Base-by-base conservation (phyloP, 306 rosid species). In the Dalbergia cochinchinensis region DNA sequence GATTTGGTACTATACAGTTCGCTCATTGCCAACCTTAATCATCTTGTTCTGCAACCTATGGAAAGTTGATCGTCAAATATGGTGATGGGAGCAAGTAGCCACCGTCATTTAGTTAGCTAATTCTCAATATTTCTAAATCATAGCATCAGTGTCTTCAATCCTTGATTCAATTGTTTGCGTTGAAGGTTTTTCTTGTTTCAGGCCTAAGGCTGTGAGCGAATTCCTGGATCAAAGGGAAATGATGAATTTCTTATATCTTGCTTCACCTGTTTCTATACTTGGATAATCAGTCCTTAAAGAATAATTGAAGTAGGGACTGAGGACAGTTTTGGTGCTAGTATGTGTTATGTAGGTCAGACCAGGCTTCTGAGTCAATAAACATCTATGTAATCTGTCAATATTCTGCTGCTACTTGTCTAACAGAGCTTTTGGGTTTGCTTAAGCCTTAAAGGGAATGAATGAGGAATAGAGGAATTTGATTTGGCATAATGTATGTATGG, bases 281-380 rank as follows among this genome's bases (percentile, higher is more conserved):
- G 15, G 77, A 57, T 73, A 67, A 39, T 8, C 69, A 59, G 9
- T 73, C 59, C 26, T 73, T 59, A 10, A 3, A 7, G 67, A 73
- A 35, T 31, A 33, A 33, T 33, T 63, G 41, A 53, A 53, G 19
- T 62, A 5, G n/a, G 44, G 44, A 11, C 8, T 10, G 50, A 31
- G 6, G 67, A 11, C 1, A 10, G 31, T 35, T 39, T 65, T 65
- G 50, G 31, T 3, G 45, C 50, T 65, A 65, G 14, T 3, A 65
- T 39, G 14, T n/a, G 70, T 13, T 12, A 1, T 61, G 34, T 42
- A 22, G 66, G 42, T 5, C 39, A 31, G 34, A 31, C 8, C 16
- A 61, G 39, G 66, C 11, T 26, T 61, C 39, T 59, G 6, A 20
- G 65, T 59, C 15, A 59, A 20, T 22, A 9, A 11, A 59, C 26